Evolutionary conservation across 441 rosid genomes (phyloP), one percentile per base, ranked within the genome.

Genomic region (Euphorbia celastroides): DNA sequence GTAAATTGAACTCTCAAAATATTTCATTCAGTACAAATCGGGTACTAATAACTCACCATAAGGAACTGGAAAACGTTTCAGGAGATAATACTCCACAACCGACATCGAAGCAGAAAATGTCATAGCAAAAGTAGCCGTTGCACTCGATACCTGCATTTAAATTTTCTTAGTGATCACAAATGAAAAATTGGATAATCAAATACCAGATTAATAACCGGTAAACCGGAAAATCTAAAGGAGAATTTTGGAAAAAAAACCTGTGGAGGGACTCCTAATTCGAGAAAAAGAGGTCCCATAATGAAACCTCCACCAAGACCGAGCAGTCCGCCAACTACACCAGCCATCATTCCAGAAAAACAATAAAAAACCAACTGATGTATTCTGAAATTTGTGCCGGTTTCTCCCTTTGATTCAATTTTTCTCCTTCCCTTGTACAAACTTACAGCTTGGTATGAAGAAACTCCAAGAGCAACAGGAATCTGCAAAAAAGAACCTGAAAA

Each of bases 271-370:
- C 88, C 92, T 66, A 87, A 71, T 73, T 84, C 87, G 11, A 84
- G 79, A 62, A 86, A 81, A 57, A 86, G 83, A 26, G 92, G 92
- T 1, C 85, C 86, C 74, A 86, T 69, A 66, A 86, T 84, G 82
- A 82, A 82, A 19, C 91, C 91, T 60, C 91, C 91, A 10, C 91
- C 88, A 8, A 86, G 89, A 44, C 92, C 89, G 62, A 86, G 88
- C 81, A 84, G 44, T 25, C 88, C 92, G 64, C 87, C 87, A 46
- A 82, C 82, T 0, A 75, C 34, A 51, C 89, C 89, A 46, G 89
- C 92, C 63, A 78, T 31, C 16, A 83, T n/a, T 28, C 89, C 89
- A n/a, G 67, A 66, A 52, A 57, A 44, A 52, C 84, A 74, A 42
- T 78, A 86, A 41, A 82, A 51, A 57, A 82, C 55, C 64, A 84